Percentiles rank a stretch among this genome's conserved stretches.
These are phyloP conservation scores for Malassezia globosa DNA, from an alignment of 1,284 basidiomycete genomes.

Conservation along the genomic window DNA sequence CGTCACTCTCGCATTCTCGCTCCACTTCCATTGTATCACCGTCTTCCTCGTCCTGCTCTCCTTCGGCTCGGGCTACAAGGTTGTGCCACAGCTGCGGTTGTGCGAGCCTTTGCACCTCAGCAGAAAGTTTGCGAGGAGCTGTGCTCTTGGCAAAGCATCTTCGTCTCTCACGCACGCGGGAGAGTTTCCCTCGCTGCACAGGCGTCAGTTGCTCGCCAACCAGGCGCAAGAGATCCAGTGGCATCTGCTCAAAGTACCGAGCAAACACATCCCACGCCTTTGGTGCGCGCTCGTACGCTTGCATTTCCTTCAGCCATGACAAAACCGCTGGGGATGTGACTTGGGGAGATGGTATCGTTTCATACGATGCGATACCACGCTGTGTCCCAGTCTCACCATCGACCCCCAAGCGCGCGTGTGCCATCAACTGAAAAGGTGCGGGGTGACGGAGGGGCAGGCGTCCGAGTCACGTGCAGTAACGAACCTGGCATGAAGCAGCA, in stretches of 20 bases:
- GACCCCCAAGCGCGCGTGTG: too few species aligned
- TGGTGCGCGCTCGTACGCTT: background rate
- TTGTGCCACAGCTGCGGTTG: slow-evolving; percentile 3
- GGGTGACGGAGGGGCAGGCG: too few species aligned
- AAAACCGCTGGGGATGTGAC: too few species aligned
- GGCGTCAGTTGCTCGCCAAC: slow-evolving; percentile 8
- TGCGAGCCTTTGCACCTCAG: background rate
- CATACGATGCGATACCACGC: too few species aligned
- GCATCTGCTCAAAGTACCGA: slow-evolving; percentile 1
- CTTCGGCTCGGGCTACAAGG: slow-evolving; percentile 6
- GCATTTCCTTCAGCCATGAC: background rate
- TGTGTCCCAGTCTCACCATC: too few species aligned
- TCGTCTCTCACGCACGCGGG: slow-evolving; percentile 11
- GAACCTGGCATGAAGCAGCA: too few species aligned
- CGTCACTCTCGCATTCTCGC: too few species aligned
- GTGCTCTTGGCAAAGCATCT: slow-evolving; percentile 1
- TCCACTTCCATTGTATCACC: too few species aligned
- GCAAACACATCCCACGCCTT: background rate
- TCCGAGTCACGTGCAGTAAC: too few species aligned
- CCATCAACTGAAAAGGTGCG: too few species aligned
- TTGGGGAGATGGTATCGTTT: too few species aligned
- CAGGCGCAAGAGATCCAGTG: slow-evolving; percentile 2
- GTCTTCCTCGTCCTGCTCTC: slow-evolving; percentile 14
- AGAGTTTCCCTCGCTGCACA: background rate
- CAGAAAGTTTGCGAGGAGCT: slow-evolving; percentile 5